Evolutionary conservation across 2,329 filamentous ascomycete species (phyloP).

Genomic region (Pezicula neosporulosa): DNA sequence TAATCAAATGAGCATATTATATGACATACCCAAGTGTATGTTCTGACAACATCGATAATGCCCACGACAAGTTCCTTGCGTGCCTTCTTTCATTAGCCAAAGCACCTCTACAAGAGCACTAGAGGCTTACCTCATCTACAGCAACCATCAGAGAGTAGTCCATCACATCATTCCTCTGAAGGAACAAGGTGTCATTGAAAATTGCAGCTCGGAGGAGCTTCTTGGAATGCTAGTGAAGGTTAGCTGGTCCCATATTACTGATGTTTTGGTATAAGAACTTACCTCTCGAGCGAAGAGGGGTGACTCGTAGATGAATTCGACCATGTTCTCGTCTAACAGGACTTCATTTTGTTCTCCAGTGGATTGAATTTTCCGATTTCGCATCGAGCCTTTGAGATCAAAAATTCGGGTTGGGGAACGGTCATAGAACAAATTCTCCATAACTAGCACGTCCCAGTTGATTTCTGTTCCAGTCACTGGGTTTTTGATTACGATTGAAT

Average conservation of each 20-base stretch:
- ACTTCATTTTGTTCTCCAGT: conserved; percentile 97
- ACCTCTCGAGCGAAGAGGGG: conserved; percentile 86
- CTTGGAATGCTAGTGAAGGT: conserved; percentile 65
- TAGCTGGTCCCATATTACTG: neutral
- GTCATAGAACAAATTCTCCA: conserved; percentile 98
- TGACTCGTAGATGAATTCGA: conserved; percentile 97
- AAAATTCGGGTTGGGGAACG: conserved; percentile 85
- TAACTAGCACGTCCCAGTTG: conserved; percentile 89
- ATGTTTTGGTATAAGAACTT: neutral
- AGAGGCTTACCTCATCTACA: conserved; percentile 65
- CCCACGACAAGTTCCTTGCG: conserved; percentile 91
- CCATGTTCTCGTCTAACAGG: conserved; percentile 95
- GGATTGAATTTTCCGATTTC: conserved; percentile 93
- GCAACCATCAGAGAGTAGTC: conserved; percentile 99
- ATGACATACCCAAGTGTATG: conserved; percentile 74
- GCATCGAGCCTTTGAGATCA: conserved; percentile 97
- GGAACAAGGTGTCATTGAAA: conserved; percentile 96
- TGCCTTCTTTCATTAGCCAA: conserved; percentile 27
- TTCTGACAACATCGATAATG: conserved; percentile 97
- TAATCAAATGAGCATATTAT: neutral
- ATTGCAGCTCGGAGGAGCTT: conserved; percentile 88
- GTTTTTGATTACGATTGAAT: conserved; percentile 96
- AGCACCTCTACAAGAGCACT: no score
- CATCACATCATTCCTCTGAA: conserved; percentile 96
- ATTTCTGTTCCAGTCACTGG: conserved; percentile 87